Evolutionary conservation across 2,329 filamentous ascomycete species (phyloP).

Genomic region (Exophiala spinifera): DNA sequence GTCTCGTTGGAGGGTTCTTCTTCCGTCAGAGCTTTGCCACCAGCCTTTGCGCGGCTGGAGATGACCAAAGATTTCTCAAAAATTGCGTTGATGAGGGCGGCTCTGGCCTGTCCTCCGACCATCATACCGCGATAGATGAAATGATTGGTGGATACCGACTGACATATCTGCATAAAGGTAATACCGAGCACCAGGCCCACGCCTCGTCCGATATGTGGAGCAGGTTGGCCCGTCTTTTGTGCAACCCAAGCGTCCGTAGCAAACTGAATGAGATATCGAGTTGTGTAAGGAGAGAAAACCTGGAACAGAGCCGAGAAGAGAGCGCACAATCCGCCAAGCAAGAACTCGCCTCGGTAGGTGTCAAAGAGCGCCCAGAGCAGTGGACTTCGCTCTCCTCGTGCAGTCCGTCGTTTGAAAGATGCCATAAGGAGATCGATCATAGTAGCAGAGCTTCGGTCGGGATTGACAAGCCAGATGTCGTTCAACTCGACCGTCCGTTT

Average conservation of each 20-base stretch:
- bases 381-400: conserved; percentile 67
- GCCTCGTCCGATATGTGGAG: conserved; percentile 69
- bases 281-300: conserved; percentile 78
- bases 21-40: conserved; percentile 56
- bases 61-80: conserved; percentile 92
- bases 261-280: conserved; percentile 84
- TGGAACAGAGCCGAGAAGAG: conserved; percentile 69
- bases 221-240: conserved; percentile 46
- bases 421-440: conserved; percentile 64
- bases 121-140: conserved; percentile 93
- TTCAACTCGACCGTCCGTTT: conserved; percentile 75
- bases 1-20: conserved; percentile 52
- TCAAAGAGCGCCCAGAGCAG: conserved; percentile 81
- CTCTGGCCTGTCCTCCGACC: conserved; percentile 78
- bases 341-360: conserved; percentile 79
- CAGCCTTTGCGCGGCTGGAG: conserved; percentile 82
- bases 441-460: conserved; percentile 67
- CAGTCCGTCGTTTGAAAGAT: conserved; percentile 67
- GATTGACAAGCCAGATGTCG: conserved; percentile 88
- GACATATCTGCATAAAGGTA: conserved; percentile 76
- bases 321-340: conserved; percentile 75
- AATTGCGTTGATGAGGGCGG: conserved; percentile 77
- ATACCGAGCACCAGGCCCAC: conserved; percentile 82
- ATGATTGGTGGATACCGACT: conserved; percentile 79
- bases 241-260: conserved; percentile 75